Percentiles rank a stretch among this genome's conserved stretches.
Evolutionary conservation across 257 asterid species (phyloP).

Genomic region (Cordia subcordata): DNA sequence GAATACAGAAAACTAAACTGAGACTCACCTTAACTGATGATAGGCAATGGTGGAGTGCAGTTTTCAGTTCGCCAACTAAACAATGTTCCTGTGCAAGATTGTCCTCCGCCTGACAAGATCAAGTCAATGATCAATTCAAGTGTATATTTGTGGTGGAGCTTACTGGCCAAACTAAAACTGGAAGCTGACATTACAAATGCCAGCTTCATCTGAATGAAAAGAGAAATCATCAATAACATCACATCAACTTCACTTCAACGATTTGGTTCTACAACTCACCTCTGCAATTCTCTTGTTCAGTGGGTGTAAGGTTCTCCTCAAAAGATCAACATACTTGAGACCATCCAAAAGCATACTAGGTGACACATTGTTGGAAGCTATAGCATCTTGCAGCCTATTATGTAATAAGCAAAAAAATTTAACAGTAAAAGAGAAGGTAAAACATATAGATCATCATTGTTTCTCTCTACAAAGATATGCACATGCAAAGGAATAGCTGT

Average conservation of each 20-base stretch:
- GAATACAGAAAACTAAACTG: neutral
- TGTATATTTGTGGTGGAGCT: neutral
- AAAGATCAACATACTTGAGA: conserved; percentile 33
- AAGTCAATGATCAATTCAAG: conserved; percentile 4
- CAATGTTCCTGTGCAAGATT: conserved; percentile 69
- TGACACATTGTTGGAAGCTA: conserved; percentile 38
- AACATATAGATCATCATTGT: neutral
- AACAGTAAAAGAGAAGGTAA: neutral
- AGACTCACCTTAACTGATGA: conserved; percentile 63
- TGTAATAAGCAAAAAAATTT: conserved; percentile 13
- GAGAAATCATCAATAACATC: neutral
- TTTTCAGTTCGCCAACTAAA: conserved; percentile 53
- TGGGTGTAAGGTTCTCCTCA: conserved; percentile 51
- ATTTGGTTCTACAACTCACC: conserved; percentile 35
- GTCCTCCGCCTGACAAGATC: conserved; percentile 65
- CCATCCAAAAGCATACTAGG: conserved; percentile 34
- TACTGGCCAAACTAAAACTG: neutral
- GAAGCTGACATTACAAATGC: neutral
- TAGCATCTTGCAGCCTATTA: conserved; percentile 63
- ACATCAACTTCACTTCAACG: neutral
- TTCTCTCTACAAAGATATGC: no score
- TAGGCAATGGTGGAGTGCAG: conserved; percentile 67
- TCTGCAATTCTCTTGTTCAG: conserved; percentile 80
- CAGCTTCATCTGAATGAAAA: neutral
- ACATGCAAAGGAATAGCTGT: no score